Base-by-base conservation (phyloP, 805 yeast species). In the Saturnispora dispora region DNA sequence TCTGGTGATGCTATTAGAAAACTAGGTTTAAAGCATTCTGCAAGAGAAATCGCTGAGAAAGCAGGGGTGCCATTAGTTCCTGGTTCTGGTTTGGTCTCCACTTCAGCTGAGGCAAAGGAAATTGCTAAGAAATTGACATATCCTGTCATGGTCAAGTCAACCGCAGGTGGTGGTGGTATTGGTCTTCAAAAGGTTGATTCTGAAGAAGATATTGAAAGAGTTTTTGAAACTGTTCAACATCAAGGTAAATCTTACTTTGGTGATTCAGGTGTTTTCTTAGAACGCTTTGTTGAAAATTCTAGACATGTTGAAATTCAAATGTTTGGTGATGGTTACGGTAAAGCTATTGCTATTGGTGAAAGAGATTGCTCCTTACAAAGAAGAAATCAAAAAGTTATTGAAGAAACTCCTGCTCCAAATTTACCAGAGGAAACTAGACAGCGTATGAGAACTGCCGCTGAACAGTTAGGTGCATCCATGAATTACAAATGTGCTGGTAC, bases 161-260 rank as follows among this genome's bases (percentile, higher is more conserved):
- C 99, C 55, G 98, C 98, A 25, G 99, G 99, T 65, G 99, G 99
- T 63, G 99, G 99, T 69, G 99, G 99, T 70, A 91, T 91, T 63
- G 99, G 99, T 57, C 73, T 91, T 59, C 97, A 91, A 68, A 86
- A 89, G 64, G 97, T 90, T 53, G 96, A 90, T 62, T 76, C 81
- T 35, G 86, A 79, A 58, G 81, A 67, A 18, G 97, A 93, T 54
- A 81, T 93, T 56, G 87, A 81, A 69, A 72, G 85, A 55, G 95
- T 90, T 13, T 91, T 88, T 69, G 85, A 80, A 61, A 83, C 96
- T 9, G 98, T 93, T 43, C 84, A 88, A 64, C 96, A 89, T 69
- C 96, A 89, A 70, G 99, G 97, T 57, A 76, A 81, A 63, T 79
- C 95, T 0, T 91, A 88, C 65, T 91, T 91, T 63, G 96, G 96